phyloP scores from a whole-genome alignment of 2,329 filamentous ascomycete genomes.

The Botryotinia narcissicola region DNA sequence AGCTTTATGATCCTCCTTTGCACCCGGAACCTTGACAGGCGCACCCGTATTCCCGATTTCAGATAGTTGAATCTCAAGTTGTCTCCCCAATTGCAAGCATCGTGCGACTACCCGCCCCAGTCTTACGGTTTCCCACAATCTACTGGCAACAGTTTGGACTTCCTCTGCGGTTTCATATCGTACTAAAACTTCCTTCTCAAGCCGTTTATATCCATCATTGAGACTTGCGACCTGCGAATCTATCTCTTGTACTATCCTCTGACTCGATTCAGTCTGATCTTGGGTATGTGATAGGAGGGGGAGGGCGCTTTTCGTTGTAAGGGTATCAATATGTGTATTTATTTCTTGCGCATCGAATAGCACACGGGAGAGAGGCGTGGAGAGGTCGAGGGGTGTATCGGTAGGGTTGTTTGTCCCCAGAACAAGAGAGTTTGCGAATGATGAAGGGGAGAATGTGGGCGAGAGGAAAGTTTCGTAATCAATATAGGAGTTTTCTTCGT shows the following conservation, averaged over 20 bases:
- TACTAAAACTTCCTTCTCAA: slow-evolving; percentile 82
- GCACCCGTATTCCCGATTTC: slow-evolving; percentile 52
- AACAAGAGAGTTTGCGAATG: slow-evolving; percentile 86
- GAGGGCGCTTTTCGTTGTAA: slow-evolving; percentile 81
- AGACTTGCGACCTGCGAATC: slow-evolving; percentile 77
- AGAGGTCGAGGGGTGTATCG: slow-evolving; percentile 87
- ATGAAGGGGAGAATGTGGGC: slow-evolving; percentile 73
- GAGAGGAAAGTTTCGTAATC: slow-evolving; percentile 91
- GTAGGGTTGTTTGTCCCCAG: slow-evolving; percentile 87
- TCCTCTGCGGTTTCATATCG: slow-evolving; percentile 85
- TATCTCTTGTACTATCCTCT: slow-evolving; percentile 70
- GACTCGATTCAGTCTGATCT: slow-evolving; percentile 69
- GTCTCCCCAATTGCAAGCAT: slow-evolving; percentile 76
- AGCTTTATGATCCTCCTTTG: slow-evolving; percentile 67
- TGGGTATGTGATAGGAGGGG: slow-evolving; percentile 78
- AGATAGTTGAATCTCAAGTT: slow-evolving; percentile 80
- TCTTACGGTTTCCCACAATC: slow-evolving; percentile 76
- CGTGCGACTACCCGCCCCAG: slow-evolving; percentile 74
- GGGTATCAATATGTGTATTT: slow-evolving; percentile 87
- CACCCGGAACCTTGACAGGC: slow-evolving; percentile 38
- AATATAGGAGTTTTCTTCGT: slow-evolving; percentile 77
- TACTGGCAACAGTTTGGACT: slow-evolving; percentile 71
- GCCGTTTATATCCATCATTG: slow-evolving; percentile 78
- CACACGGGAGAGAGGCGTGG: slow-evolving; percentile 87
- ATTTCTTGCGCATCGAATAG: slow-evolving; percentile 97